Percentiles rank a stretch among this genome's conserved stretches.
These are phyloP conservation scores for Purshia tridentata DNA, from an alignment of 306 rosid species.

Conservation along the genomic window DNA sequence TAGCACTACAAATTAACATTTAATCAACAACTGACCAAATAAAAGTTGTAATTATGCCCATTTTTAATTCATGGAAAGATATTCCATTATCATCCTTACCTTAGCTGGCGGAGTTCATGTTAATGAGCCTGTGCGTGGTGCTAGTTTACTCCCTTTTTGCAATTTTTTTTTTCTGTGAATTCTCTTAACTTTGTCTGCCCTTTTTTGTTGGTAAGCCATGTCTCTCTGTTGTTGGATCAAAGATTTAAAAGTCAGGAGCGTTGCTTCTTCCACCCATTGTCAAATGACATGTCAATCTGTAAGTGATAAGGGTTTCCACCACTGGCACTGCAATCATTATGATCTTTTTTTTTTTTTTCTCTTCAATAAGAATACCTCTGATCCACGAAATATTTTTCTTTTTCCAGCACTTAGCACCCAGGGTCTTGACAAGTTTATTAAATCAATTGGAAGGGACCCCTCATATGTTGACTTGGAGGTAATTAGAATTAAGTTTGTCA, in stretches of 20 bases:
- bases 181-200: constrained; percentile 6
- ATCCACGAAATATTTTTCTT: constrained; percentile 8
- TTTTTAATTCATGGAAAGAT: not conserved
- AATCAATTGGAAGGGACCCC: constrained; percentile 69
- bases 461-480: constrained; percentile 95
- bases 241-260: constrained; percentile 63
- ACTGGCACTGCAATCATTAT: not conserved
- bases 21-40: not conserved
- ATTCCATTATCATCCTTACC: not conserved
- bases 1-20: not conserved
- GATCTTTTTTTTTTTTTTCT: not conserved
- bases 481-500: constrained; percentile 20
- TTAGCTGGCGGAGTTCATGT: not conserved
- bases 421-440: constrained; percentile 77
- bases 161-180: not conserved
- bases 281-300: constrained; percentile 88
- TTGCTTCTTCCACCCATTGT: constrained; percentile 91
- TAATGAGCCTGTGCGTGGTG: not conserved
- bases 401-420: constrained; percentile 61
- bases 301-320: constrained; percentile 39
- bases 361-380: constrained; percentile 1
- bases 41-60: not conserved
- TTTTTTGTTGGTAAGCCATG: constrained; percentile 58
- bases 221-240: constrained; percentile 84
- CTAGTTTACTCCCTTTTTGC: not conserved